Base-by-base conservation (phyloP, 495 filamentous ascomycete species). In the Hyaloscypha variabilis region DNA sequence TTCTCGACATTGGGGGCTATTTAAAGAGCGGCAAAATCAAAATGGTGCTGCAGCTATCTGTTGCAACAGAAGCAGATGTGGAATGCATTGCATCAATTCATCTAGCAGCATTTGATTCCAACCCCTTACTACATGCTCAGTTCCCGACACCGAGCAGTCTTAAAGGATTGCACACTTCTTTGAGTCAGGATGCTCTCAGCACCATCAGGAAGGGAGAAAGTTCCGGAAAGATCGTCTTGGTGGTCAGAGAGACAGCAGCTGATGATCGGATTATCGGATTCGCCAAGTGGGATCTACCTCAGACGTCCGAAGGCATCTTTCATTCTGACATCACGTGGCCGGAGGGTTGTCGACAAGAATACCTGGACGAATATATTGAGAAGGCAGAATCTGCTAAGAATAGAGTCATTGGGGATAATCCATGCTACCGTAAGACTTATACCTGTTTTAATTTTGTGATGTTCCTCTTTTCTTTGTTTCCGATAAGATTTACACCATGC, bases 1-100 rank as follows among this genome's bases (percentile, higher is more conserved):
- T 17, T 31, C 21, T 8, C 11, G 49, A 34, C 8, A 36, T 53
- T 53, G 34, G 52, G 53, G 25, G 2, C 13, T 57, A 36, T 28
- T 57, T 6, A 46, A 34, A 51, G 28, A 31, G 25, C 8, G 21
- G 6, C 28, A 23, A 19, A 6, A 14, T 24, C 10, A 63, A 55
- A 26, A 70, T 70, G 67, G 54, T 56, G 11, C 64, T 70, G 28
- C 24, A 64, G 25, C 19, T 71, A 3, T 28, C 24, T 24, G 21
- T 28, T 23, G 69, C 69, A 42, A 68, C 25, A 14, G 52, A 29
- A 17, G 65, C 39, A 21, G 77, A 79, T 62, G 78, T 75, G n/a
- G 55, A 71, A n/a, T 70, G 73, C 36, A 79, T 83, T 57, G 77
- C 78, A 8, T 70, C 69, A 29, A 74, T 81, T 39, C 79, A 82